Evolutionary conservation across 352 stramenopile species (phyloP).

Genomic region (Phytophthora foliorum): DNA sequence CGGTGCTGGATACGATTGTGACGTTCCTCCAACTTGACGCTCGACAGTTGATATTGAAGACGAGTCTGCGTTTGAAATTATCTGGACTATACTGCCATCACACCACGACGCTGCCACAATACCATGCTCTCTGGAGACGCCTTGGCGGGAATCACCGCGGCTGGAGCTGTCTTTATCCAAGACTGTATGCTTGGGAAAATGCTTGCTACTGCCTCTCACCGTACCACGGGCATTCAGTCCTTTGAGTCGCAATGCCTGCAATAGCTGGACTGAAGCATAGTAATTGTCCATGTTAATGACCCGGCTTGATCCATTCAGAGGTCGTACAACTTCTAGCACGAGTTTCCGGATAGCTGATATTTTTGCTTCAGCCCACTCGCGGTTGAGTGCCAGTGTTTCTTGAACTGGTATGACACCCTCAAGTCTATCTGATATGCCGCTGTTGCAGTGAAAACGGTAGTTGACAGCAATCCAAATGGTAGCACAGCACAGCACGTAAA

Average conservation of each 20-base stretch:
- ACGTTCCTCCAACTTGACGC: constrained; percentile 2
- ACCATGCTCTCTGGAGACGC: background rate
- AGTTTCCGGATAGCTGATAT: constrained; percentile 1
- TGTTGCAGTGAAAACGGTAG: constrained; percentile 38
- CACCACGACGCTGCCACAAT: constrained; percentile 11
- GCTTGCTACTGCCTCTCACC: background rate
- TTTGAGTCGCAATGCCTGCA: background rate
- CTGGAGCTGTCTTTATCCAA: constrained; percentile 1
- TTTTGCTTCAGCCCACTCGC: background rate
- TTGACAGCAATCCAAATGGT: constrained; percentile 33
- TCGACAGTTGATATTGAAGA: background rate
- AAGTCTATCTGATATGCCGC: constrained; percentile 24
- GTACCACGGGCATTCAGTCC: background rate
- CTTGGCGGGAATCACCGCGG: background rate
- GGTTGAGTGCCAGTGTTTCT: background rate
- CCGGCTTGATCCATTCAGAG: background rate
- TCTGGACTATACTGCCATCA: constrained; percentile 7
- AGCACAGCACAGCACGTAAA: constrained; percentile 40
- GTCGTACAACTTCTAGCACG: constrained; percentile 2
- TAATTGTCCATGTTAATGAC: constrained; percentile 17
- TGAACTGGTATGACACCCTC: constrained; percentile 1
- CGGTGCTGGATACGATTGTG: constrained; percentile 34
- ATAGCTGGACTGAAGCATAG: constrained; percentile 12
- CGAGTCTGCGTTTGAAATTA: constrained; percentile 12
- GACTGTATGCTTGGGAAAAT: background rate